Evolutionary conservation across 305 asterid genomes (phyloP).

Genomic region (Nicotiana rustica): DNA sequence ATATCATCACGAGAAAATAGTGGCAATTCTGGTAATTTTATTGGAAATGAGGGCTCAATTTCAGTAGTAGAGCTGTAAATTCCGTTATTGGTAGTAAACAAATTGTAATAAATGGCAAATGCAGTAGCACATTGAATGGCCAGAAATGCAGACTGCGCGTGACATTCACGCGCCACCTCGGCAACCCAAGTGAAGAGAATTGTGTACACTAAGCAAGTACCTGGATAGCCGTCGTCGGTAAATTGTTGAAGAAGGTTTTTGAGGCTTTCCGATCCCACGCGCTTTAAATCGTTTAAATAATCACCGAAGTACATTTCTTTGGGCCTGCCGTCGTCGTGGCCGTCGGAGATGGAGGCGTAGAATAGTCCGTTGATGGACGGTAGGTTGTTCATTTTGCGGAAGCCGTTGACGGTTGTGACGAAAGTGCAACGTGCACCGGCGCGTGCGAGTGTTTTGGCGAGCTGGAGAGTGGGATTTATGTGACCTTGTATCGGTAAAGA

Average conservation of each 20-base stretch:
- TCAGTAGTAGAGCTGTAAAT: conserved; percentile 8
- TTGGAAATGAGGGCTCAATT: conserved; percentile 29
- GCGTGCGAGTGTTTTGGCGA: conserved; percentile 58
- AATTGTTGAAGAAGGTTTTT: conserved; percentile 31
- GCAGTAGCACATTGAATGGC: conserved; percentile 56
- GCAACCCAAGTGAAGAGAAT: conserved; percentile 62
- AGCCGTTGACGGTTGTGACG: conserved; percentile 54
- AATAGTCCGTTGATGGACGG: conserved; percentile 45
- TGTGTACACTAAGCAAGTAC: conserved; percentile 53
- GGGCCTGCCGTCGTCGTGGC: conserved; percentile 41
- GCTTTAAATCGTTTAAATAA: conserved; percentile 35
- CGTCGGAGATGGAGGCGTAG: conserved; percentile 58
- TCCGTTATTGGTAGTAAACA: conserved; percentile 44
- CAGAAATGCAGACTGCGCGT: conserved; percentile 55
- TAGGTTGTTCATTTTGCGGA: conserved; percentile 36
- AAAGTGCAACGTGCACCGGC: conserved; percentile 61
- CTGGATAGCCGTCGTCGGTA: conserved; percentile 43
- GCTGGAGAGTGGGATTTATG: conserved; percentile 66
- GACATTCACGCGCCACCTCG: conserved; percentile 50
- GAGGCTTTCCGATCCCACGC: conserved; percentile 42
- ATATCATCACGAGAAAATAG: conserved; percentile 45
- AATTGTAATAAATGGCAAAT: conserved; percentile 51
- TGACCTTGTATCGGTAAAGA: conserved; percentile 63
- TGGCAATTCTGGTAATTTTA: conserved; percentile 54
- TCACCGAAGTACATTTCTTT: not conserved